Evolutionary conservation across 257 asterid species (phyloP).

Genomic region (Solanum gandarillasii): DNA sequence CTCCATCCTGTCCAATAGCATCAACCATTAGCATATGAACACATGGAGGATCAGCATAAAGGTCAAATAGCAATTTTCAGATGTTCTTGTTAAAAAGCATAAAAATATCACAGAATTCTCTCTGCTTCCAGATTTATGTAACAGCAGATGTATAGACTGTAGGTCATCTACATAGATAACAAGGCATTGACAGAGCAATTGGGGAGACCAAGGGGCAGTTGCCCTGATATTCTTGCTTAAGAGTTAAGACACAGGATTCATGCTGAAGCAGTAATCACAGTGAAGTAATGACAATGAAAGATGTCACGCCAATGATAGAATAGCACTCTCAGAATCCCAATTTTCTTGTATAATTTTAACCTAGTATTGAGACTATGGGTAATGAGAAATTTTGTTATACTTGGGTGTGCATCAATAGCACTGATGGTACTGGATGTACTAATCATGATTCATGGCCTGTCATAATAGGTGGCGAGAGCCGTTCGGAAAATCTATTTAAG

Average conservation of each 20-base stretch:
- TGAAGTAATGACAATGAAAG: background rate
- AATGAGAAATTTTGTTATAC: background rate
- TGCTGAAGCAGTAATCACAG: background rate
- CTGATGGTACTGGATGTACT: background rate
- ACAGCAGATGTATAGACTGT: background rate
- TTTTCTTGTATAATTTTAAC: background rate
- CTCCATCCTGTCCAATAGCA: slow-evolving; percentile 76
- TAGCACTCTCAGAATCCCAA: background rate
- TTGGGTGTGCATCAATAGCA: background rate
- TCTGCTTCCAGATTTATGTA: background rate
- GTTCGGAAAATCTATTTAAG: background rate
- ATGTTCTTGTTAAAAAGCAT: background rate
- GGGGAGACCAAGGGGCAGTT: background rate
- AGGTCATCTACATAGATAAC: background rate
- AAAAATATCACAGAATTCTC: background rate
- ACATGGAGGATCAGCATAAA: background rate
- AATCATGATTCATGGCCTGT: background rate
- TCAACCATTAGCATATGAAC: background rate
- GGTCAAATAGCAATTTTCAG: background rate
- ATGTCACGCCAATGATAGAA: background rate
- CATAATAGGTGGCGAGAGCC: background rate
- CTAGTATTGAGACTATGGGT: background rate
- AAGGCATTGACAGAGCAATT: background rate
- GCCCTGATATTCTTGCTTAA: no score
- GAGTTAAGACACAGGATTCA: no score